phyloP scores from a whole-genome alignment of 176 grass and related monocot genomes.

The Lolium multiflorum region DNA sequence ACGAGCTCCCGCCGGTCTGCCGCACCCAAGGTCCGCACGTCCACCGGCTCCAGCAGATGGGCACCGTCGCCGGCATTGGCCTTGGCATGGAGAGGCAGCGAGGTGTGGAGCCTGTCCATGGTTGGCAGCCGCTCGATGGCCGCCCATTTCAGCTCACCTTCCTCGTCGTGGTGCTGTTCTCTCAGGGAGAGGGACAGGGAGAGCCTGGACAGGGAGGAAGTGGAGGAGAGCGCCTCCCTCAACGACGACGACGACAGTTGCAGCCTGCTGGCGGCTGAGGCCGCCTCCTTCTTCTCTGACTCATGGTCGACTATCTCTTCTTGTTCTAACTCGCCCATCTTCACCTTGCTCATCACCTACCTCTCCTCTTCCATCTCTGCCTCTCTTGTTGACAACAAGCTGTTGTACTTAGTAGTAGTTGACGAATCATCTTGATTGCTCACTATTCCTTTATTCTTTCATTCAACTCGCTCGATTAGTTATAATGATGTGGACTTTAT shows the following conservation, averaged over 20 bases:
- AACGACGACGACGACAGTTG: conserved; percentile 19
- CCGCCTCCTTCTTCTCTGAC: not conserved
- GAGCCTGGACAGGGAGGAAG: not conserved
- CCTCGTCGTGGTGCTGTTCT: conserved; percentile 41
- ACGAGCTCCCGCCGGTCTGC: conserved; percentile 54
- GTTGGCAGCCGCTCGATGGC: conserved; percentile 70
- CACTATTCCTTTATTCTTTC: no score
- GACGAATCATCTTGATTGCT: no score
- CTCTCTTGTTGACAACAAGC: no score
- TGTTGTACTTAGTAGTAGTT: no score
- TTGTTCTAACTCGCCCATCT: not conserved
- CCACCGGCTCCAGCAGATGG: conserved; percentile 26
- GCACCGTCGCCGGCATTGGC: not conserved
- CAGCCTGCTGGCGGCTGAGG: conserved; percentile 2
- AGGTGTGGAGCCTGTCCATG: conserved; percentile 50
- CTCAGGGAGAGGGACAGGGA: not conserved
- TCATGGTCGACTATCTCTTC: not conserved
- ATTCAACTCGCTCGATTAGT: no score
- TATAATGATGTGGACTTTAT: no score
- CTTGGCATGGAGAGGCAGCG: conserved; percentile 27
- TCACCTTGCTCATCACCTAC: not conserved
- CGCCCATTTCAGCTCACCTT: conserved; percentile 67
- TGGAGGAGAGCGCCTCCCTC: conserved; percentile 11
- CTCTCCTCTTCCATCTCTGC: not conserved
- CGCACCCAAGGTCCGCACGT: conserved; percentile 59